Evolutionary conservation across 441 rosid genomes (phyloP).

Genomic region (Sinapis alba): DNA sequence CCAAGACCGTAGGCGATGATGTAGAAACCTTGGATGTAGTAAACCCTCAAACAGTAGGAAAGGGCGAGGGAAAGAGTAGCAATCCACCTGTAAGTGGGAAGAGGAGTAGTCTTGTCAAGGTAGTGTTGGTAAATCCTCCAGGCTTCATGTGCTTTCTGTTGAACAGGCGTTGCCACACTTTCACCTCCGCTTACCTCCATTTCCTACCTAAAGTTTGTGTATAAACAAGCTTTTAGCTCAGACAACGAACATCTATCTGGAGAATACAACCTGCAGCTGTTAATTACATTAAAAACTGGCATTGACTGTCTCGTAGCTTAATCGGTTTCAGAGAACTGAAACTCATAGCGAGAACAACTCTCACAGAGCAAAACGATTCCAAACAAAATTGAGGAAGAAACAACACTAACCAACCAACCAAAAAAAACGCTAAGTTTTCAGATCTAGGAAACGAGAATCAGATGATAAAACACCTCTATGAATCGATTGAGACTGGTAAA

Average conservation of each 20-base stretch:
- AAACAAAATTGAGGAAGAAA: no score
- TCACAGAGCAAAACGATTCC: neutral
- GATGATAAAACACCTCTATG: neutral
- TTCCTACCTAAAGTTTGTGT: neutral
- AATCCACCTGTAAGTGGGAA: conserved; percentile 37
- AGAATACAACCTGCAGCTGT: no score
- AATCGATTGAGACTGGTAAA: neutral
- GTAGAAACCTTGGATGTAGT: conserved; percentile 43
- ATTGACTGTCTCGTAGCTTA: neutral
- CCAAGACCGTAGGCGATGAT: conserved; percentile 42
- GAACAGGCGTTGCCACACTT: conserved; percentile 34
- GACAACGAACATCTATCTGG: no score
- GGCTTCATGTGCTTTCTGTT: conserved; percentile 28
- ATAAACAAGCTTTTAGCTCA: no score
- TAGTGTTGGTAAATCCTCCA: conserved; percentile 41
- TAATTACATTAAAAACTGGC: neutral
- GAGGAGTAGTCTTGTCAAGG: conserved; percentile 46
- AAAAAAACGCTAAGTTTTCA: no score
- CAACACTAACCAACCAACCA: no score
- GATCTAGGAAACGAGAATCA: neutral
- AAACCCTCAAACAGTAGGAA: conserved; percentile 41
- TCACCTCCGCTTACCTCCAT: conserved; percentile 35
- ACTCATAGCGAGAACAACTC: neutral
- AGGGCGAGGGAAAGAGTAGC: conserved; percentile 33
- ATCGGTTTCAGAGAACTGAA: neutral